Conservation (phyloP, 73 alveolate genomes). For the Symbiodinium pilosum region DNA sequence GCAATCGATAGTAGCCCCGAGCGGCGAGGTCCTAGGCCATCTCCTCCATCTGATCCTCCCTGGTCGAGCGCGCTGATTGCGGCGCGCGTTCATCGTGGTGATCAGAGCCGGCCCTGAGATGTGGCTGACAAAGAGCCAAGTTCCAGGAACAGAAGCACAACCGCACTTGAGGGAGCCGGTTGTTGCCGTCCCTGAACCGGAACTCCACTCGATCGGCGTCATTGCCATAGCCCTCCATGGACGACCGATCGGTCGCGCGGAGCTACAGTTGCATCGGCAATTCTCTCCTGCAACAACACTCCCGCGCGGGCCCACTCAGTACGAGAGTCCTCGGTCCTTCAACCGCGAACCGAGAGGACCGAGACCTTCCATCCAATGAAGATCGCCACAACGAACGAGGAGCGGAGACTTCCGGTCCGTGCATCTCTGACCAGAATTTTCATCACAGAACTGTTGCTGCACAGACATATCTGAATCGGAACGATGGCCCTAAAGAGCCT, state of each 20-base stretch:
- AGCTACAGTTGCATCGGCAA: not conserved
- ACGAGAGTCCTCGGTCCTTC: no score
- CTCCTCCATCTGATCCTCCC: no score
- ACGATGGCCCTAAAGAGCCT: not conserved
- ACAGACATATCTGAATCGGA: slow-evolving; percentile 19
- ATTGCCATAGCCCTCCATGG: not conserved
- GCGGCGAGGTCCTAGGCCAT: no score
- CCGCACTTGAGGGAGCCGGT: slow-evolving; percentile 9
- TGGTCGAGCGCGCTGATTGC: not conserved
- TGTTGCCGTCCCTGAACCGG: slow-evolving; percentile 16
- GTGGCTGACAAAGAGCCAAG: not conserved
- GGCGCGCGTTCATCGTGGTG: not conserved
- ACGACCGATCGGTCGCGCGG: not conserved
- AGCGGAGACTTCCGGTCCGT: not conserved
- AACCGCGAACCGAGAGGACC: not conserved
- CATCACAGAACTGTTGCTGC: slow-evolving; percentile 3
- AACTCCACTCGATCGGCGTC: slow-evolving; percentile 28
- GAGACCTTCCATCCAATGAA: slow-evolving; percentile 21
- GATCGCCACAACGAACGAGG: not conserved
- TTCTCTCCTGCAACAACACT: not conserved
- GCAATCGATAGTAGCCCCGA: no score
- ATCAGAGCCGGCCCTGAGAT: slow-evolving; percentile 27
- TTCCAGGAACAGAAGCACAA: not conserved
- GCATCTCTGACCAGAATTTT: not conserved
- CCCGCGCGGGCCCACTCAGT: not conserved